A percentile compares a stretch with the other conserved stretches of the same genome.
Conservation (phyloP, 2,329 filamentous ascomycete genomes). For the Salinomyces thailandicus region DNA sequence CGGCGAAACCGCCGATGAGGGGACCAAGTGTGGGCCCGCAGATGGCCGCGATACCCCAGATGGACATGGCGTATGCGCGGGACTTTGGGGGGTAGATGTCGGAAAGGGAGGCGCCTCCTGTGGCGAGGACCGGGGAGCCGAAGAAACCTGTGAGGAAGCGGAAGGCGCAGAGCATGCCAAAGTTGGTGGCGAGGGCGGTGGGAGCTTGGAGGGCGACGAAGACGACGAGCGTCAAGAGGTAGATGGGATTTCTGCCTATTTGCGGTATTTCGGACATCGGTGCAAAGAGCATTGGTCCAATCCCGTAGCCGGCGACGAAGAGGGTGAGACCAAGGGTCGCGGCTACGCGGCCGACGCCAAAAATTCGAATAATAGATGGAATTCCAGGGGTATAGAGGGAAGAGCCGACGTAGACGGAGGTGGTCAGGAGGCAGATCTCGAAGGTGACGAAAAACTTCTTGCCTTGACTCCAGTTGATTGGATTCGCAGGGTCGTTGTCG, state of each 20-base stretch:
- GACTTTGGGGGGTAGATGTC: slow-evolving; percentile 34
- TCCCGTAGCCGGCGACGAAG: slow-evolving; percentile 41
- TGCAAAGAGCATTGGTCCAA: slow-evolving; percentile 38
- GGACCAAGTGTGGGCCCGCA: slow-evolving; percentile 33
- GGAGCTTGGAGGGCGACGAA: slow-evolving; percentile 43
- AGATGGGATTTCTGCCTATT: slow-evolving; percentile 40
- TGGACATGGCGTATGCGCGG: slow-evolving; percentile 29
- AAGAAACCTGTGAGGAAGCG: slow-evolving; percentile 45
- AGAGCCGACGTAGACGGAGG: slow-evolving; percentile 42
- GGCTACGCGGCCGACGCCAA: slow-evolving; percentile 36
- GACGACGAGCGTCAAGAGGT: slow-evolving; percentile 37
- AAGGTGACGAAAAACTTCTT: slow-evolving; percentile 37
- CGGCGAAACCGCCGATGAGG: slow-evolving; percentile 33
- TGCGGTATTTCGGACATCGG: slow-evolving; percentile 41
- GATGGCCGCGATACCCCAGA: slow-evolving; percentile 33
- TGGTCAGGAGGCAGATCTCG: slow-evolving; percentile 39
- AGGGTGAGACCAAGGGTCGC: slow-evolving; percentile 41
- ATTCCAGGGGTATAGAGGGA: slow-evolving; percentile 42
- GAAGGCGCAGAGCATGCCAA: slow-evolving; percentile 43
- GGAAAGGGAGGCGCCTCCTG: slow-evolving; percentile 34
- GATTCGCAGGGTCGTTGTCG: slow-evolving; percentile 31
- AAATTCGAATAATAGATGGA: slow-evolving; percentile 30
- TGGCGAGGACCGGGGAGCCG: slow-evolving; percentile 36
- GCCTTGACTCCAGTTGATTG: slow-evolving; percentile 27
- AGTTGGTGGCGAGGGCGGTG: slow-evolving; percentile 39